Evolutionary conservation across 2,329 filamentous ascomycete species (phyloP).

Genomic region (Teratosphaeria destructans): DNA sequence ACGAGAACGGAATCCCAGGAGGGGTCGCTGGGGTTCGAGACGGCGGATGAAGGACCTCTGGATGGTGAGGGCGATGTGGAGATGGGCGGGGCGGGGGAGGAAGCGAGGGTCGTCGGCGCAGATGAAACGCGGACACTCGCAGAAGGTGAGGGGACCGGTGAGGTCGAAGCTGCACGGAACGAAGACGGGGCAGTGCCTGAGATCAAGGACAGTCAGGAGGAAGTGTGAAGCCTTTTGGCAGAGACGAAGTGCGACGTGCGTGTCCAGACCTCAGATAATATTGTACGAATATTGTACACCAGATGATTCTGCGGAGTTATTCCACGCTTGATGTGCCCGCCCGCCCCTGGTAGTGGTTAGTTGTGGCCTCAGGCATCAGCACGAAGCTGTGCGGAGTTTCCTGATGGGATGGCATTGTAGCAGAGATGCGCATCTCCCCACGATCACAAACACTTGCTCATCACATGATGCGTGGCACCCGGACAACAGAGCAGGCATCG

Average conservation of each 20-base stretch:
- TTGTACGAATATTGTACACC: not conserved
- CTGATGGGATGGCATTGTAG: not conserved
- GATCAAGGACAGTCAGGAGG: not conserved
- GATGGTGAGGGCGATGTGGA: constrained; percentile 1
- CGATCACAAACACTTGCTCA: not conserved
- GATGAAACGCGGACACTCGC: not conserved
- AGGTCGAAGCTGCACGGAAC: not conserved
- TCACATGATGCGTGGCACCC: constrained; percentile 12
- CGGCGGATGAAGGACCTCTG: constrained; percentile 1
- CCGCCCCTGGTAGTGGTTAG: not conserved
- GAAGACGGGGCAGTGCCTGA: not conserved
- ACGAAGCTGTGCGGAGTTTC: not conserved
- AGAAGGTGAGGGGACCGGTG: not conserved
- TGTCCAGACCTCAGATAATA: not conserved
- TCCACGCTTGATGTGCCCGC: not conserved
- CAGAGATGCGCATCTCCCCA: not conserved
- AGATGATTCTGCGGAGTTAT: not conserved
- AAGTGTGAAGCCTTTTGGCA: not conserved
- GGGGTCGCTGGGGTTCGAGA: not conserved
- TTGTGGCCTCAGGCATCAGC: not conserved
- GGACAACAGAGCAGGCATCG: constrained; percentile 17
- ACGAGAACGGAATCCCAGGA: not conserved
- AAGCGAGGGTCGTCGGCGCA: not conserved
- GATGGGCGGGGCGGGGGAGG: not conserved
- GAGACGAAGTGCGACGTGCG: not conserved